A percentile compares a stretch with the other conserved stretches of the same genome.
Conservation (phyloP, 148 eudicot species). For the Linanthus parryae region DNA sequence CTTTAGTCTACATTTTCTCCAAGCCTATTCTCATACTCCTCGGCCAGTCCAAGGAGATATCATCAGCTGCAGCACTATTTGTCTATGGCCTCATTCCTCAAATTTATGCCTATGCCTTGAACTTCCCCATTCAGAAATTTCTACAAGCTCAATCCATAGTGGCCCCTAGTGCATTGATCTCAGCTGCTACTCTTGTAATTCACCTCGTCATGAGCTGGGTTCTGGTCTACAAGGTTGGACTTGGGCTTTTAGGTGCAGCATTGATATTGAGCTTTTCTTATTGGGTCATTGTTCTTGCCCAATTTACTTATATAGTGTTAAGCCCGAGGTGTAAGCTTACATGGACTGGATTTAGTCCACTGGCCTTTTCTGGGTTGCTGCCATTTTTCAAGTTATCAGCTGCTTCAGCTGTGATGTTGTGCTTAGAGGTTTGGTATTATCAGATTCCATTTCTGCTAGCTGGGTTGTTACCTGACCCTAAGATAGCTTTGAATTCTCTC, state of each 20-base stretch:
- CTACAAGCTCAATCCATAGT: conserved; percentile 28
- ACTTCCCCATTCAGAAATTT: conserved; percentile 20
- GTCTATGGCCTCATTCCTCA: conserved; percentile 22
- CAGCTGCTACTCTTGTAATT: conserved; percentile 6
- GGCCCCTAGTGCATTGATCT: conserved; percentile 17
- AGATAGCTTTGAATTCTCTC: conserved; percentile 16
- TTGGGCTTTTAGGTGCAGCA: conserved; percentile 20
- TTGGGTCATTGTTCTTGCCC: conserved; percentile 15
- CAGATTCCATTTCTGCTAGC: conserved; percentile 16
- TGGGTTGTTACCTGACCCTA: conserved; percentile 17
- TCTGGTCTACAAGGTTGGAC: conserved; percentile 8
- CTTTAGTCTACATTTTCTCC: conserved; percentile 19
- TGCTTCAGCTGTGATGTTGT: conserved; percentile 24
- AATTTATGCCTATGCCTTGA: conserved; percentile 17
- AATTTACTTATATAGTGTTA: conserved; percentile 9
- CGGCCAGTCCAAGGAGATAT: conserved; percentile 12
- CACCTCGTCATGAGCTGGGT: conserved; percentile 18
- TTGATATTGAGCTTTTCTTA: conserved; percentile 18
- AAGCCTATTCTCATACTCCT: conserved; percentile 11
- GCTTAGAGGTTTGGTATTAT: conserved; percentile 24
- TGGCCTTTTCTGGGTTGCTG: conserved; percentile 18
- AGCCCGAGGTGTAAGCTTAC: conserved; percentile 19
- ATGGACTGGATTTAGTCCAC: conserved; percentile 15
- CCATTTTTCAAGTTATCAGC: conserved; percentile 21
- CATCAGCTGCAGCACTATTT: conserved; percentile 11